phyloP scores from a whole-genome alignment of 129 eudicot genomes.

The Lactuca saligna region DNA sequence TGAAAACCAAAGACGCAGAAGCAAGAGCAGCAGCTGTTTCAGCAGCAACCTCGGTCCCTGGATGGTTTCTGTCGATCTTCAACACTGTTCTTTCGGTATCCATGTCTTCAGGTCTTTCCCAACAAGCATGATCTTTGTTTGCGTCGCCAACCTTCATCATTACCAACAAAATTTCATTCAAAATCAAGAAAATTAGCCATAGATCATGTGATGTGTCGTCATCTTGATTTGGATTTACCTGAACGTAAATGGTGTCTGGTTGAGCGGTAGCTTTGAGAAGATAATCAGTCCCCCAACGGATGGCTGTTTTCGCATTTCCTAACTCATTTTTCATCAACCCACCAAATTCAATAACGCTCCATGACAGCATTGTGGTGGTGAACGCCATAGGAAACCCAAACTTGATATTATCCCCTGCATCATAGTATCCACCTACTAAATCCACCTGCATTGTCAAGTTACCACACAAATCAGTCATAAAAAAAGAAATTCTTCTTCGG shows the following conservation, averaged over 20 bases:
- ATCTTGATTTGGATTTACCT: slow-evolving; percentile 13
- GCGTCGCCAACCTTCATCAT: slow-evolving; percentile 55
- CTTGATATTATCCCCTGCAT: slow-evolving; percentile 59
- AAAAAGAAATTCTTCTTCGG: background rate
- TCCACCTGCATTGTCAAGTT: slow-evolving; percentile 44
- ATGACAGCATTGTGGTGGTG: slow-evolving; percentile 60
- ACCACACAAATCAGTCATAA: background rate
- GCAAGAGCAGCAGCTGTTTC: slow-evolving; percentile 84
- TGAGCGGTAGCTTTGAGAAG: slow-evolving; percentile 51
- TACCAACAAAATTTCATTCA: background rate
- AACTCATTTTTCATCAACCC: slow-evolving; percentile 49
- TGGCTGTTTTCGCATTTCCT: slow-evolving; percentile 43
- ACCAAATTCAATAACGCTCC: slow-evolving; percentile 64
- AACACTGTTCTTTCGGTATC: slow-evolving; percentile 55
- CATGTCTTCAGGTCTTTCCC: slow-evolving; percentile 85
- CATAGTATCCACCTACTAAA: slow-evolving; percentile 65
- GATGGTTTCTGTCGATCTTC: slow-evolving; percentile 37
- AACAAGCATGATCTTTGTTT: slow-evolving; percentile 50
- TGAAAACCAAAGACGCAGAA: slow-evolving; percentile 57
- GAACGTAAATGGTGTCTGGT: slow-evolving; percentile 51
- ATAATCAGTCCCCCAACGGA: slow-evolving; percentile 64
- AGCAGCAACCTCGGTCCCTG: slow-evolving; percentile 72
- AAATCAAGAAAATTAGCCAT: slow-evolving; percentile 1
- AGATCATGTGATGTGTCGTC: background rate
- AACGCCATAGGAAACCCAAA: slow-evolving; percentile 70